These are phyloP conservation scores for Lecanicillium sp. DNA, from an alignment of 2,329 filamentous ascomycete species.

Conservation along the genomic window DNA sequence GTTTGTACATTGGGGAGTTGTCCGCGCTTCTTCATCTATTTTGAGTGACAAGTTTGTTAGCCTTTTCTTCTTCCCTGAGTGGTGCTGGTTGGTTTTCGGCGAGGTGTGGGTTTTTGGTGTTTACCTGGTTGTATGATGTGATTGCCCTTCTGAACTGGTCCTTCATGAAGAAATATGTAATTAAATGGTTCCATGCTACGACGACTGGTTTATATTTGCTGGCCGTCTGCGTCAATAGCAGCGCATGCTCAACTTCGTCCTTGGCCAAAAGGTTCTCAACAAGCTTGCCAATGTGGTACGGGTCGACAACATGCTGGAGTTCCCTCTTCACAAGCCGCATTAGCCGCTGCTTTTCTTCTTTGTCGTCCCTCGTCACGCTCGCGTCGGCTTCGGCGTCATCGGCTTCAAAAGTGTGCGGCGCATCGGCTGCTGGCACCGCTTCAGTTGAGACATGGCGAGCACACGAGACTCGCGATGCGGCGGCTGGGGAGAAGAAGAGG, in stretches of 20 bases:
- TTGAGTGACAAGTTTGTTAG: slow-evolving; percentile 13
- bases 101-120: slow-evolving; percentile 12
- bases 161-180: slow-evolving; percentile 60
- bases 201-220: slow-evolving; percentile 55
- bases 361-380: slow-evolving; percentile 6
- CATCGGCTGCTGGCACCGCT: slow-evolving; percentile 12
- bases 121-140: slow-evolving; percentile 81
- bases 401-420: too few species aligned
- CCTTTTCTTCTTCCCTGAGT: too few species aligned
- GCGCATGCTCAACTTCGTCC: slow-evolving; percentile 56
- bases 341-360: slow-evolving; percentile 18
- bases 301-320: slow-evolving; percentile 58
- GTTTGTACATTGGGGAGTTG: slow-evolving; percentile 75
- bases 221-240: slow-evolving; percentile 59
- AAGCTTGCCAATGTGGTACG: slow-evolving; percentile 61
- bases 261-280: slow-evolving; percentile 52
- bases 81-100: too few species aligned
- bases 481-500: neutral
- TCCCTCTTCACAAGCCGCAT: slow-evolving; percentile 42
- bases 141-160: slow-evolving; percentile 56
- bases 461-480: slow-evolving; percentile 1
- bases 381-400: slow-evolving; percentile 5
- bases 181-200: slow-evolving; percentile 83
- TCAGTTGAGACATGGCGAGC: slow-evolving; percentile 11
- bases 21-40: slow-evolving; percentile 89